Base-by-base conservation (phyloP, 1,284 basidiomycete genomes). In the Ganoderma lucidum region DNA sequence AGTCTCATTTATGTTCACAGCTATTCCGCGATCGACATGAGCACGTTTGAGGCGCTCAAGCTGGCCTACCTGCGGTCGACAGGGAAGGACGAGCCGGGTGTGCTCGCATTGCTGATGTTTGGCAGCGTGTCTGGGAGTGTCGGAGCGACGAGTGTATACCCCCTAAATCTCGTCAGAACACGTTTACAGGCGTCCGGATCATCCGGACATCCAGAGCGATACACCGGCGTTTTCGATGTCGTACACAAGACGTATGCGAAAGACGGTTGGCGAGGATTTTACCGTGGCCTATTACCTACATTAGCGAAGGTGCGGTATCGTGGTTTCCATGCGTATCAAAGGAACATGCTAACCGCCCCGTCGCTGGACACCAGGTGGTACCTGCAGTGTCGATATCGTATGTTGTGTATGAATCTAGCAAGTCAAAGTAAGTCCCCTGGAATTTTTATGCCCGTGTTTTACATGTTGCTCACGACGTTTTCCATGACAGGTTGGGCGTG, bases 161-260 rank as follows among this genome's bases (percentile, higher is more conserved):
- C 94, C 6, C 85, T 97, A 73, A 99, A 98, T 81, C 87, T 99
- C 48, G 92, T 99, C 28, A 89, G 97, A 37, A 99, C 98, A 12
- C 90, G 97, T 62, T 80, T 99, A 69, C 98, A 99, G 82, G 98
- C 98, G 2, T 96, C 96, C 0, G 98, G 98, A 1, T 97, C 95
- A 0, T 90, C 93, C 0, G 95, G 96, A 0, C 96, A 98, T 79
- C 96, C 96, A 1, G 92, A 96, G 73, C 85, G 83, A 19, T 99
- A 99, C 81, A 89, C 87, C 3, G 96, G 97, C 32, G 92, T 97
- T 70, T 82, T 87, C 81, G 98, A 99, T 79, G 98, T 98, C 6
- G 87, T 89, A 6, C 80, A 84, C 58, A 93, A 92, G 79, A 99
- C 97, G 28, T 94, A 94, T 80, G 84, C 86, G 62, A 87, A 89